Base-by-base conservation (phyloP, 139 green algal genomes). In the Tetraselmis striata region DNA sequence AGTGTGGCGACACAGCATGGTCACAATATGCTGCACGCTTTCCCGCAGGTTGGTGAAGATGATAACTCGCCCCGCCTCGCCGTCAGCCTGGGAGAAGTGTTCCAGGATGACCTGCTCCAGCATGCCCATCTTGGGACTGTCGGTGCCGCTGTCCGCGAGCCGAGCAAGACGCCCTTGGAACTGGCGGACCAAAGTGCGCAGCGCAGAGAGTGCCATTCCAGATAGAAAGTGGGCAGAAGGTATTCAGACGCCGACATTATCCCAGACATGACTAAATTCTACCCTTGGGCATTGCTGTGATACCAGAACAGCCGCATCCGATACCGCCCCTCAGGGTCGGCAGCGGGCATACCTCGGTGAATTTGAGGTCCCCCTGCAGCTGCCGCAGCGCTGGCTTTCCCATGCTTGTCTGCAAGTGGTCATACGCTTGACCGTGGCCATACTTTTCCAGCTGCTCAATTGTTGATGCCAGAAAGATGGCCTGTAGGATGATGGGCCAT, bases 31-130 rank as follows among this genome's bases (percentile, higher is more conserved):
- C 0, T 82, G 31, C 45, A 98, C 95, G 25, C 87, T 92, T 1
- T 95, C 88, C 1, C 94, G 83, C n/a, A 92, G 87, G 22, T 80
- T 93, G 22, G 90, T 94, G 88, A 96, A 98, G 29, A 97, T 89
- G 81, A 97, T 95, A 32, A 90, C 92, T 1, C 90, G 87, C 1
- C 76, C 58, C 26, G n/a, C 75, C 67, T 28, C 32, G 30, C 59
- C 83, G 29, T 26, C 32, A 2, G 31, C 59, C 2, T 29, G 67
- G 74, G 84, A 87, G 58, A 95, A 92, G 85, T 95, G 90, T 22
- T 88, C 30, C 59, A 80, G 29, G 59, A 96, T 77, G 45, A 94
- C 79, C 27, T 91, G 75, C 81, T 84, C 80, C 76, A 96, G 85
- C 2, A 77, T 80, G 0, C 59, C 76, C 86, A 95, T 88, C 84